Percentiles rank a stretch among this genome's conserved stretches.
These are phyloP conservation scores for Flaveria robusta DNA, from an alignment of 129 eudicot species.

Conservation along the genomic window DNA sequence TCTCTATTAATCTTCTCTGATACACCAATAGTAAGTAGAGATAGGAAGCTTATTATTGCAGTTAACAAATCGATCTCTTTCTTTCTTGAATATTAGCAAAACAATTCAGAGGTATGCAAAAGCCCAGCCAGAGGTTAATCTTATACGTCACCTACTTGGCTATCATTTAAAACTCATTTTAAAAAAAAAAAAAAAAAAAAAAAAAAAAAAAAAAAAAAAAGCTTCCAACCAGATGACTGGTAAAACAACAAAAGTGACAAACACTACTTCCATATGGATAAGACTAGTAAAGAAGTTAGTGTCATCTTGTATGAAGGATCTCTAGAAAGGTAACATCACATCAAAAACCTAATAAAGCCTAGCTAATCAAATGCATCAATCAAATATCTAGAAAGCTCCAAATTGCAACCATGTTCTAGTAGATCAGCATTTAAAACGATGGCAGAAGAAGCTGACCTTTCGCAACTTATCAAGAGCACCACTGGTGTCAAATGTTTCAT, in stretches of 20 bases:
- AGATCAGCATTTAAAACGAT: slow-evolving; percentile 10
- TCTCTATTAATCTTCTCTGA: too few species aligned
- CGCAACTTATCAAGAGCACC: slow-evolving; percentile 95
- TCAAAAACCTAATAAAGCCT: neutral
- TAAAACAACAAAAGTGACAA: slow-evolving; percentile 4
- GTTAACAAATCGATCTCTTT: neutral
- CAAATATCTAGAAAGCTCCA: neutral
- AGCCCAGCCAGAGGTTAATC: neutral
- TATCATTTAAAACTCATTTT: slow-evolving; percentile 7
- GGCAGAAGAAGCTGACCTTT: slow-evolving; percentile 56
- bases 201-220: too few species aligned
- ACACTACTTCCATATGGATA: neutral
- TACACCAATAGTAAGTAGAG: too few species aligned
- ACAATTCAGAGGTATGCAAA: neutral
- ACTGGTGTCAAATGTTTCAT: slow-evolving; percentile 98
- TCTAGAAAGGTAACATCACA: slow-evolving; percentile 15
- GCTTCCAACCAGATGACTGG: slow-evolving; percentile 16
- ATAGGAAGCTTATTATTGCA: too few species aligned
- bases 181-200: too few species aligned
- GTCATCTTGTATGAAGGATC: slow-evolving; percentile 2
- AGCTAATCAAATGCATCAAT: neutral
- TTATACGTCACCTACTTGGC: slow-evolving; percentile 12
- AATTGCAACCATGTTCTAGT: slow-evolving; percentile 7
- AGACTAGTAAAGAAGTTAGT: slow-evolving; percentile 5
- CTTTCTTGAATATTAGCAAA: neutral